phyloP scores from a whole-genome alignment of 1,284 basidiomycete species.

The Melampsora larici-populina region DNA sequence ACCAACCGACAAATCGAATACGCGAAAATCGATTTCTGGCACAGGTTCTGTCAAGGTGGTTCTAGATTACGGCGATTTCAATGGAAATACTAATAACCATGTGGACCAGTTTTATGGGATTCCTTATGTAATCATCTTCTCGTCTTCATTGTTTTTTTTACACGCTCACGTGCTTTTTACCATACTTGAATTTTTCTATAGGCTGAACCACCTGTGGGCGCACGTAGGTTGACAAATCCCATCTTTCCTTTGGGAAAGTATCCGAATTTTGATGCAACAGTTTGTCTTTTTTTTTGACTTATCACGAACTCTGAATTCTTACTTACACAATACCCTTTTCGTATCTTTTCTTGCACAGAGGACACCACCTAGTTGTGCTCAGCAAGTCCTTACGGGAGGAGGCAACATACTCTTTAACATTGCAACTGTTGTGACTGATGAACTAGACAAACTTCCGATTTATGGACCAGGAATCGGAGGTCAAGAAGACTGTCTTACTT shows the following conservation, averaged over 20 bases:
- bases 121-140: neutral
- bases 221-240: neutral
- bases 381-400: neutral
- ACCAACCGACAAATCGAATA: neutral
- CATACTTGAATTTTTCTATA: neutral
- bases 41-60: neutral
- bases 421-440: neutral
- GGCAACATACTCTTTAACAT: neutral
- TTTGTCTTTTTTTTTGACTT: neutral
- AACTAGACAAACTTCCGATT: neutral
- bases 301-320: no score
- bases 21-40: neutral
- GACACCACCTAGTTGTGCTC: neutral
- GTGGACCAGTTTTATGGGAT: conserved; percentile 6
- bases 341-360: neutral
- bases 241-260: neutral
- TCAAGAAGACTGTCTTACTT: neutral
- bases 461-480: neutral
- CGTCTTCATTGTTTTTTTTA: neutral
- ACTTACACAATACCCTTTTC: no score
- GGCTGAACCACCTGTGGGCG: conserved; percentile 10
- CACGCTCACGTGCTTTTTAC: neutral
- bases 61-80: neutral
- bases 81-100: neutral
- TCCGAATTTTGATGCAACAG: conserved; percentile 1